Evolutionary conservation across 1,284 basidiomycete species (phyloP).

Genomic region (Xerocomus cyaneibrunnescens): DNA sequence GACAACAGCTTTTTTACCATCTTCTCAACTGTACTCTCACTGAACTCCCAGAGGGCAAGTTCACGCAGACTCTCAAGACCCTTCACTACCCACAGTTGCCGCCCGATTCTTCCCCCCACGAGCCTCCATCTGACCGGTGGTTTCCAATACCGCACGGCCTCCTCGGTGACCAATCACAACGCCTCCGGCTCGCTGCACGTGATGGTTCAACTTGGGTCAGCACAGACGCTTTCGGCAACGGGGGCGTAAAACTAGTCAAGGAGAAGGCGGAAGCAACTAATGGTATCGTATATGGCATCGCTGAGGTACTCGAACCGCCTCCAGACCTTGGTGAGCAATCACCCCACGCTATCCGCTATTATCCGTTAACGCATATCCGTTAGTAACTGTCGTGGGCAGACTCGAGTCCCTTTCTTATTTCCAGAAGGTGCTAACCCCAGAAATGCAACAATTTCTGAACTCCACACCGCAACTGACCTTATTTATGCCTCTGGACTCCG

Average conservation of each 20-base stretch:
- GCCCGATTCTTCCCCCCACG: constrained; percentile 52
- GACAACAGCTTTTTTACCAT: constrained; percentile 95
- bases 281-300: constrained; percentile 78
- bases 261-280: constrained; percentile 60
- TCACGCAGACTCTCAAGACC: constrained; percentile 54
- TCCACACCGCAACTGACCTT: constrained; percentile 76
- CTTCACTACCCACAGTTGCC: constrained; percentile 68
- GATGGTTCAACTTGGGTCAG: constrained; percentile 60
- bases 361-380: constrained; percentile 3
- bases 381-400: constrained; percentile 46
- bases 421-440: constrained; percentile 59
- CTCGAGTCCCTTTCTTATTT: constrained; percentile 71
- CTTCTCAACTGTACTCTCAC: constrained; percentile 83
- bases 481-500: constrained; percentile 85
- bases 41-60: constrained; percentile 42
- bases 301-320: constrained; percentile 76
- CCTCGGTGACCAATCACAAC: constrained; percentile 81
- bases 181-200: constrained; percentile 61
- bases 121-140: constrained; percentile 82
- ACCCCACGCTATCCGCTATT: neutral
- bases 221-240: constrained; percentile 69
- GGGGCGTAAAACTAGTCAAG: constrained; percentile 64
- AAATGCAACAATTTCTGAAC: constrained; percentile 56
- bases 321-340: constrained; percentile 64
- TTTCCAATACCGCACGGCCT: constrained; percentile 80